A percentile compares a stretch with the other conserved stretches of the same genome.
Conservation (phyloP, 345 rosid genomes). For the Turritis glabra region DNA sequence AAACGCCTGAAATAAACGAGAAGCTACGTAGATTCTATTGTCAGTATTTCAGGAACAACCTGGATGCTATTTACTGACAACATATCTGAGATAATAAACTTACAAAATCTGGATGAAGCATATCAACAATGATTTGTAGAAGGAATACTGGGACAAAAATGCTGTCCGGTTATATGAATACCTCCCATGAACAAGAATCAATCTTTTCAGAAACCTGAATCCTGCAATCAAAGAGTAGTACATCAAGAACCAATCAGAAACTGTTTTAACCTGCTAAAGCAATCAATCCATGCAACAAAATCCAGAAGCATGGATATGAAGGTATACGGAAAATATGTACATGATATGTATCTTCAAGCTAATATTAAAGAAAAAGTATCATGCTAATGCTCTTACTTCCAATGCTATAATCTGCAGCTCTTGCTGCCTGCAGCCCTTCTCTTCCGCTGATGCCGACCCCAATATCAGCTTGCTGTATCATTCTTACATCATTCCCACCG, state of each 20-base stretch:
- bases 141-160: conserved; percentile 92
- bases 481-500: conserved; percentile 99
- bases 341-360: neutral
- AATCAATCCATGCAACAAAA: neutral
- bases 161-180: conserved; percentile 99
- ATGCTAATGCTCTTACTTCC: conserved; percentile 63
- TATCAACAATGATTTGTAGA: conserved; percentile 86
- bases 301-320: neutral
- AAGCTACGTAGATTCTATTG: conserved; percentile 58
- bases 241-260: conserved; percentile 15
- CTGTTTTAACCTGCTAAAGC: neutral
- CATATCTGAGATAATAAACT: conserved; percentile 38
- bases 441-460: conserved; percentile 99
- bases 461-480: conserved; percentile 99
- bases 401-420: conserved; percentile 98
- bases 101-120: conserved; percentile 99
- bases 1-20: conserved; percentile 98
- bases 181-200: conserved; percentile 93
- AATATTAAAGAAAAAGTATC: neutral
- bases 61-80: conserved; percentile 7
- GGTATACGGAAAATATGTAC: neutral
- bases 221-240: conserved; percentile 55
- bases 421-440: conserved; percentile 99
- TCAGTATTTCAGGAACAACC: conserved; percentile 43
- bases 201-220: conserved; percentile 86